Evolutionary conservation across 345 rosid species (phyloP).

Genomic region (Populus deltoides): DNA sequence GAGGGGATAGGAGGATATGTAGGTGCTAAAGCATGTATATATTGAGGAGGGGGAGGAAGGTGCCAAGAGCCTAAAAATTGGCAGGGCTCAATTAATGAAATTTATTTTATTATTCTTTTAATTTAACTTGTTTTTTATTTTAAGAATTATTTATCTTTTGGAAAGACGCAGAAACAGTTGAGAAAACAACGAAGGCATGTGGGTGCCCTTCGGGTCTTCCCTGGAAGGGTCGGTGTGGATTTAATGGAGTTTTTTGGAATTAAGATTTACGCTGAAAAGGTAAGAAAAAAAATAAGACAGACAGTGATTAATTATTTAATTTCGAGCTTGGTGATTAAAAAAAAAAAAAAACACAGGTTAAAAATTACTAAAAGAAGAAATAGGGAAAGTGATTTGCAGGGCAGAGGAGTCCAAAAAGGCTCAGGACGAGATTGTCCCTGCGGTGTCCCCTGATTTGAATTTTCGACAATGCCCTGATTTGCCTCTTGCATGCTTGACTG

Average conservation of each 20-base stretch:
- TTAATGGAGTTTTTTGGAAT: constrained; percentile 39
- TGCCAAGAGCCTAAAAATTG: constrained; percentile 31
- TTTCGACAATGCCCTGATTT: background rate
- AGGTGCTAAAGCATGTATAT: constrained; percentile 42
- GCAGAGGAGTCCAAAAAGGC: background rate
- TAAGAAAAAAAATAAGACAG: background rate
- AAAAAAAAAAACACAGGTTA: background rate
- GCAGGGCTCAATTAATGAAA: constrained; percentile 44
- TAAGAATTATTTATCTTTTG: background rate
- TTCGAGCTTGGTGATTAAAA: background rate
- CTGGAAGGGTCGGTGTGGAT: constrained; percentile 63
- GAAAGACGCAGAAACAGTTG: constrained; percentile 31
- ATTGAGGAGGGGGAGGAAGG: constrained; percentile 52
- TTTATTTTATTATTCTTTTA: constrained; percentile 1
- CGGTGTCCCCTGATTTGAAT: background rate
- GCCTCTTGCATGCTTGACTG: no score
- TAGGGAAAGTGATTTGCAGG: background rate
- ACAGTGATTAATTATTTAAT: background rate
- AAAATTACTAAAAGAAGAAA: constrained; percentile 12
- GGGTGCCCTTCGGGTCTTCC: constrained; percentile 47
- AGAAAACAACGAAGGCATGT: constrained; percentile 61
- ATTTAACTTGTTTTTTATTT: background rate
- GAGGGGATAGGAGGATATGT: constrained; percentile 25
- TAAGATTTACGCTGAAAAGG: background rate
- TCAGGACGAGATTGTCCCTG: background rate